Evolutionary conservation across 2,329 filamentous ascomycete genomes (phyloP).

Genomic region (Neocatenulostroma microsporum): DNA sequence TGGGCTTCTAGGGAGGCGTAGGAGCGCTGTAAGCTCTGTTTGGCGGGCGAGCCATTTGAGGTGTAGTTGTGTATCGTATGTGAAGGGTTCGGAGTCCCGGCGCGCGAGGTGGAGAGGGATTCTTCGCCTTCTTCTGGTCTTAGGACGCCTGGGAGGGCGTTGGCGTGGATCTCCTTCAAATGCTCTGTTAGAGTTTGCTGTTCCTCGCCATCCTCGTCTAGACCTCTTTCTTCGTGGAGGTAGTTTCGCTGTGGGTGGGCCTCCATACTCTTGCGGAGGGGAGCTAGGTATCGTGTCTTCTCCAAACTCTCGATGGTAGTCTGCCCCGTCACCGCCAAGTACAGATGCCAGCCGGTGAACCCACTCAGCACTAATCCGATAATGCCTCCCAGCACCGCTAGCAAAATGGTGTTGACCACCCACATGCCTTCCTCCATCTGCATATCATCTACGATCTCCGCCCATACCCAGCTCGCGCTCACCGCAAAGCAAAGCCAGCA

Average conservation of each 20-base stretch:
- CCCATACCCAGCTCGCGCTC: conserved; percentile 74
- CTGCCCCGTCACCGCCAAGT: conserved; percentile 67
- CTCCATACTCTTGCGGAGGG: conserved; percentile 63
- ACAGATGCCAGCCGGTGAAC: conserved; percentile 88
- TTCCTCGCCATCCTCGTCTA: conserved; percentile 11
- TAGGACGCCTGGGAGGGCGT: conserved; percentile 70
- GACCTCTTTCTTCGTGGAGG: conserved; percentile 33
- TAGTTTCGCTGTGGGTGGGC: conserved; percentile 28
- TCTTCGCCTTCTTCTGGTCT: conserved; percentile 74
- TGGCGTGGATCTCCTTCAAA: conserved; percentile 72
- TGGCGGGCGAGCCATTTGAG: conserved; percentile 42
- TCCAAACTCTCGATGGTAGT: conserved; percentile 96
- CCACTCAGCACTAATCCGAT: conserved; percentile 82
- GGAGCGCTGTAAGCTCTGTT: conserved; percentile 35
- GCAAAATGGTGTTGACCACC: conserved; percentile 82
- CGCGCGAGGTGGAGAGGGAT: conserved; percentile 21
- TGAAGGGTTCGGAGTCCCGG: conserved; percentile 9
- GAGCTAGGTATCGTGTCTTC: conserved; percentile 87
- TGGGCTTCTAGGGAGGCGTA: conserved; percentile 54
- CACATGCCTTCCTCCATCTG: conserved; percentile 65
- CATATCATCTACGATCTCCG: conserved; percentile 64
- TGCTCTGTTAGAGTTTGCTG: conserved; percentile 53
- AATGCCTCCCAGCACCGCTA: conserved; percentile 80
- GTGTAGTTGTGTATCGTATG: conserved; percentile 9
- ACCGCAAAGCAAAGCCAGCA: conserved; percentile 75